A percentile compares a stretch with the other conserved stretches of the same genome.
Conservation (phyloP, 768 basidiomycete species). For the Suillus ampliporus region DNA sequence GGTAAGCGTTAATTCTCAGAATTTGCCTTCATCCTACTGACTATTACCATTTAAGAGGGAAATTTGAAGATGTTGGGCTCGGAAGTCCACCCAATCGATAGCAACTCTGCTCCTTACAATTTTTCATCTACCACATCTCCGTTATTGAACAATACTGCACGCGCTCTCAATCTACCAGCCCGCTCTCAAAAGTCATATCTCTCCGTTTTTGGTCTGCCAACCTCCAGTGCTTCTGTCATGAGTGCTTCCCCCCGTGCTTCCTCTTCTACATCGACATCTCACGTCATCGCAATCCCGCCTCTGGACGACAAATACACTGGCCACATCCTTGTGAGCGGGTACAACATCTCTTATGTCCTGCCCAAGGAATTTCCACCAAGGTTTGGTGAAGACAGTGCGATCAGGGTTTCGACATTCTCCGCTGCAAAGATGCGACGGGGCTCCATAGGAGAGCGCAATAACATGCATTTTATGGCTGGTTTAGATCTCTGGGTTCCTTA, state of each 20-base stretch:
- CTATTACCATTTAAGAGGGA: constrained; percentile 58
- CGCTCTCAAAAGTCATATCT: constrained; percentile 66
- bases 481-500: constrained; percentile 80
- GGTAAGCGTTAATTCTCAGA: constrained; percentile 46
- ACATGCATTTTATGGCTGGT: constrained; percentile 80
- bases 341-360: constrained; percentile 76
- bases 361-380: constrained; percentile 65
- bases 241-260: constrained; percentile 41
- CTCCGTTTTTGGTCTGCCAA: constrained; percentile 54
- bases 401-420: constrained; percentile 30
- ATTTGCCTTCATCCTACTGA: not conserved
- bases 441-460: constrained; percentile 61
- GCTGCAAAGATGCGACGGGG: constrained; percentile 49
- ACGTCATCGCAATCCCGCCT: constrained; percentile 40
- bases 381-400: constrained; percentile 30
- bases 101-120: constrained; percentile 72
- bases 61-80: constrained; percentile 76
- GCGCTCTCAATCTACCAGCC: constrained; percentile 68
- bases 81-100: constrained; percentile 78
- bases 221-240: constrained; percentile 38
- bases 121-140: constrained; percentile 70
- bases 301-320: constrained; percentile 75
- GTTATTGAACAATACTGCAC: constrained; percentile 69
- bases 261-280: constrained; percentile 39
- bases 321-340: constrained; percentile 76